Evolutionary conservation across 2,329 filamentous ascomycete genomes (phyloP).

Genomic region (Capronia americana): DNA sequence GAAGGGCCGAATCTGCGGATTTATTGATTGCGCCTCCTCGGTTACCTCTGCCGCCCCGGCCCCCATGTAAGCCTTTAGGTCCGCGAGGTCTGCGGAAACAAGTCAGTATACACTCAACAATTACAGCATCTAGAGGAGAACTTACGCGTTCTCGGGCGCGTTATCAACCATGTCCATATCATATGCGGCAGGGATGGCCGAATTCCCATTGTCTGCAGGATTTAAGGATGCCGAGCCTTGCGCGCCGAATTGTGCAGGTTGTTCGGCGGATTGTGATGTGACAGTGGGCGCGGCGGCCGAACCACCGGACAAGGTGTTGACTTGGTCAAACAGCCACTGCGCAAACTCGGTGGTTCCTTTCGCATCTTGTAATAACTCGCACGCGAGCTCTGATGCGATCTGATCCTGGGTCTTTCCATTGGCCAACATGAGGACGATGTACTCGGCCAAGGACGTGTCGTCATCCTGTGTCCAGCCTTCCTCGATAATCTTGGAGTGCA

Average conservation of each 20-base stretch:
- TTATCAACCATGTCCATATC: conserved; percentile 39
- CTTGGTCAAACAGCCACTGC: conserved; percentile 90
- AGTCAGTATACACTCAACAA: conserved; percentile 15
- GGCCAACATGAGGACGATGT: conserved; percentile 95
- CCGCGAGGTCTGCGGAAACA: conserved; percentile 75
- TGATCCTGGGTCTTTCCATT: conserved; percentile 93
- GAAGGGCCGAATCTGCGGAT: conserved; percentile 73
- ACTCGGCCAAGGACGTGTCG: conserved; percentile 87
- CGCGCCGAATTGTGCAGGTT: conserved; percentile 63
- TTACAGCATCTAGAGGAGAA: neutral
- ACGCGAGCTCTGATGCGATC: conserved; percentile 84
- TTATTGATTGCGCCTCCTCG: conserved; percentile 87
- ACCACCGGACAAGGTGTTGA: conserved; percentile 51
- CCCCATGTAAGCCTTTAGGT: conserved; percentile 91
- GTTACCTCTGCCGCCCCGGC: conserved; percentile 72
- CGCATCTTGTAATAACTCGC: conserved; percentile 87
- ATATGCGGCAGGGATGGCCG: conserved; percentile 37
- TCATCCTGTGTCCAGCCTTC: conserved; percentile 86
- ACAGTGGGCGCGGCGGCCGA: conserved; percentile 13
- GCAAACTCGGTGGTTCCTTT: conserved; percentile 82
- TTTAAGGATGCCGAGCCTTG: conserved; percentile 39
- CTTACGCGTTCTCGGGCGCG: conserved; percentile 41
- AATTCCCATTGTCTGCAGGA: conserved; percentile 62
- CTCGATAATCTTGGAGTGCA: conserved; percentile 90
- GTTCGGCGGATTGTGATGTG: conserved; percentile 60